Conservation (phyloP, 768 basidiomycete genomes). For the Guyanaporus albipodus region DNA sequence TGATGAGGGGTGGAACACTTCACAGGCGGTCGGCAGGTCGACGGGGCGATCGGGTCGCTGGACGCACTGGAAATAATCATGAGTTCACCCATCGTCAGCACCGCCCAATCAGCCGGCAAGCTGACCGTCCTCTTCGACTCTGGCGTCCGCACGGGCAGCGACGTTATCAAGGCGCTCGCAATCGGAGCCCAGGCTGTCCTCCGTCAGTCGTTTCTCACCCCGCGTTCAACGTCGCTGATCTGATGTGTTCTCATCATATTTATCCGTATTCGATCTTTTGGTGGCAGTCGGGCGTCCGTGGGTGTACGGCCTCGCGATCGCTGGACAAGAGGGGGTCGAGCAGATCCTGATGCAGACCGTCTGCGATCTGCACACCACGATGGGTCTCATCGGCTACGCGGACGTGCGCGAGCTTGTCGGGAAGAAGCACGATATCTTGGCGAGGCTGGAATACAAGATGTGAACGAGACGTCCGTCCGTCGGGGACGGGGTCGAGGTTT, state of each 20-base stretch:
- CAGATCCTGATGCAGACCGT: conserved; percentile 66
- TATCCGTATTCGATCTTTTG: too few relatives aligned
- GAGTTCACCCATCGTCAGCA: conserved; percentile 53
- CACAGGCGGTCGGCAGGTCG: conserved; percentile 72
- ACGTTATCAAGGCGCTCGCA: conserved; percentile 81
- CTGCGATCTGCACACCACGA: conserved; percentile 61
- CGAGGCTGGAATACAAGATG: conserved; percentile 17
- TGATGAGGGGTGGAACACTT: background rate
- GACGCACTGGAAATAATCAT: conserved; percentile 69
- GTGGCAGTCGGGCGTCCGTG: conserved; percentile 72
- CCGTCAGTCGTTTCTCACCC: conserved; percentile 40
- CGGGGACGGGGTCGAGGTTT: too few relatives aligned
- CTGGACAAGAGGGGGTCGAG: conserved; percentile 70
- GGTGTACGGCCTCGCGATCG: conserved; percentile 68
- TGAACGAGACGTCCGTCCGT: background rate
- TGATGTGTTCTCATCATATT: background rate
- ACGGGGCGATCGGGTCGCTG: conserved; percentile 75
- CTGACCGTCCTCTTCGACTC: conserved; percentile 66
- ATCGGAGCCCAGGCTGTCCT: conserved; percentile 82
- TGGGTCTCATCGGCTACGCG: conserved; percentile 60
- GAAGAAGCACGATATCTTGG: conserved; percentile 36
- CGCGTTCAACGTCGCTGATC: background rate
- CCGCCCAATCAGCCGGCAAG: conserved; percentile 56
- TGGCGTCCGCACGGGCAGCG: conserved; percentile 79
- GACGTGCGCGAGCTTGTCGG: conserved; percentile 60